Base-by-base conservation (phyloP, 257 asterid genomes). In the Buddleja alternifolia region DNA sequence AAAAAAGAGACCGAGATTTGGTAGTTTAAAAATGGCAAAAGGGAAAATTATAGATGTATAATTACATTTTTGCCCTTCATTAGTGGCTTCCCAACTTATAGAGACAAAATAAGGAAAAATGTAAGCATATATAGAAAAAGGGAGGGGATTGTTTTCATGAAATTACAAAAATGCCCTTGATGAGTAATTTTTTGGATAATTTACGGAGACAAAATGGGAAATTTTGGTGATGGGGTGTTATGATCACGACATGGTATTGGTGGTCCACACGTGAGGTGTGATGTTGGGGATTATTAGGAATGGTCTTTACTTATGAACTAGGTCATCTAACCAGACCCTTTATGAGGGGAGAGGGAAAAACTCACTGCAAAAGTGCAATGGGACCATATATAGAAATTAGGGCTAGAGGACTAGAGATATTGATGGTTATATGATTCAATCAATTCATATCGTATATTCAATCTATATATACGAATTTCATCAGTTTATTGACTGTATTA, bases 231-330 rank as follows among this genome's bases (percentile, higher is more conserved):
- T 52, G 71, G 41, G 58, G 68, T 72, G 74, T 58, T 72, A 75
- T 32, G 69, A 71, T 70, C 47, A 67, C 51, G 61, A 61, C 67
- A 4, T 45, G 44, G 36, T 44, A 53, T 75, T 69, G 77, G 79
- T 79, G 92, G 87, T 76, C 86, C 85, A 77, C 88, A 75, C 75
- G 77, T 80, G 85, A 72, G 80, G 72, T 75, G 82, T 76, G 77
- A 70, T 74, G 78, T 73, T 46, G 78, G 74, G 67, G 74, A 73
- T 67, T 56, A 69, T 24, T 50, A 42, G 70, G 75, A 72, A 78
- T 74, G 78, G 80, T 45, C 77, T 82, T 86, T 80, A 71, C 90
- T 85, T 84, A 59, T 73, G 80, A 83, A 75, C 36, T 63, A 72
- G 86, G 81, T 80, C 86, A 82, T 63, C 85, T 16, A 68, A 47